These are phyloP conservation scores for Clitocybe nebularis DNA, from an alignment of 1,284 basidiomycete genomes.

Conservation along the genomic window DNA sequence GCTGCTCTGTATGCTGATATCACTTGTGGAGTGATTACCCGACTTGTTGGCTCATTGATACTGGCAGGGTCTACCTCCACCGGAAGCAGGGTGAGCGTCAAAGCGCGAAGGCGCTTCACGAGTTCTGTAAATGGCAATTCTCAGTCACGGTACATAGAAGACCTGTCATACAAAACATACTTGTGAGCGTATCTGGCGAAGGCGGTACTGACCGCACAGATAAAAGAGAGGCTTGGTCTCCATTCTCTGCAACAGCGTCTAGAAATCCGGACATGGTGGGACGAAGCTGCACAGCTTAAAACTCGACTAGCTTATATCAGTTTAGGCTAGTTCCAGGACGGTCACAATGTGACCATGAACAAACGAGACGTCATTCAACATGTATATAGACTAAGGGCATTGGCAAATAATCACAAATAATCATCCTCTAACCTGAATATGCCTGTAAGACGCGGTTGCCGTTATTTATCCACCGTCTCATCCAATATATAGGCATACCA, in stretches of 20 bases:
- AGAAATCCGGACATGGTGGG: slow-evolving; percentile 32
- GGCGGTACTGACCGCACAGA: slow-evolving; percentile 49
- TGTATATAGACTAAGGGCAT: slow-evolving; percentile 5
- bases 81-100: slow-evolving; percentile 78
- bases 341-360: slow-evolving; percentile 1
- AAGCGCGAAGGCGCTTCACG: slow-evolving; percentile 73
- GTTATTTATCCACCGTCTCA: background rate
- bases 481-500: slow-evolving; percentile 80
- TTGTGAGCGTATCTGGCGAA: slow-evolving; percentile 67
- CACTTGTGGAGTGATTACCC: slow-evolving; percentile 69
- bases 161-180: too few relatives aligned
- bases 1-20: slow-evolving; percentile 61
- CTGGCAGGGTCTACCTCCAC: slow-evolving; percentile 66
- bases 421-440: slow-evolving; percentile 31
- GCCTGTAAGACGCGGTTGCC: slow-evolving; percentile 46
- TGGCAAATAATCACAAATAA: slow-evolving; percentile 28
- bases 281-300: slow-evolving; percentile 5
- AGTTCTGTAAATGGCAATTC: slow-evolving; percentile 59
- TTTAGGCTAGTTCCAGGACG: too few relatives aligned
- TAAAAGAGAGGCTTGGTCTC: slow-evolving; percentile 45
- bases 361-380: slow-evolving; percentile 16
- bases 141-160: too few relatives aligned
- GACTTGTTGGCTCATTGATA: slow-evolving; percentile 64
- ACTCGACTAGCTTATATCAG: too few relatives aligned
- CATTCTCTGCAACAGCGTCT: slow-evolving; percentile 27